Percentiles rank a stretch among this genome's conserved stretches.
phyloP scores from a whole-genome alignment of 2,329 filamentous ascomycete species.

The Mollisiaceae sp. region DNA sequence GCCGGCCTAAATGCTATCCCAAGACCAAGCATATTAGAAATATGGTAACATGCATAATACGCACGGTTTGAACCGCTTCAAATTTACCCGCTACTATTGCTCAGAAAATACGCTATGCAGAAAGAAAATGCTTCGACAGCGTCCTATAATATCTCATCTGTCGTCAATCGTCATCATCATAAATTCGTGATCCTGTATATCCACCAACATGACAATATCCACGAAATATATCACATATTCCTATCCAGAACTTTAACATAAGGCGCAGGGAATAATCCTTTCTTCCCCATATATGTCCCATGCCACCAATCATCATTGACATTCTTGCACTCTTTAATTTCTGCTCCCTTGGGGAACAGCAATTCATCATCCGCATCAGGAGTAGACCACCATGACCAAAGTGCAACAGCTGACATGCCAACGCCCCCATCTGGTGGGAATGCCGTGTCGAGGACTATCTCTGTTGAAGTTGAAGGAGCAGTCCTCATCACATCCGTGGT shows the following conservation, averaged over 20 bases:
- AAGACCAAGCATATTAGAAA: too few relatives aligned
- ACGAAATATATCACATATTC: not conserved
- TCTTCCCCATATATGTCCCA: constrained; percentile 81
- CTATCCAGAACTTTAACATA: constrained; percentile 64
- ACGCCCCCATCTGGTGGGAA: constrained; percentile 80
- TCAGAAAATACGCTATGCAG: too few relatives aligned
- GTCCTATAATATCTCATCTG: not conserved
- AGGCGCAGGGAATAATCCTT: constrained; percentile 79
- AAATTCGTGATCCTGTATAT: not conserved
- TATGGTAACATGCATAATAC: too few relatives aligned
- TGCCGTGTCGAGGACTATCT: constrained; percentile 30
- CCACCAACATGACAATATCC: not conserved
- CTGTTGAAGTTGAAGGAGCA: constrained; percentile 39
- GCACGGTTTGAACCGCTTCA: too few relatives aligned
- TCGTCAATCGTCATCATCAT: constrained; percentile 11
- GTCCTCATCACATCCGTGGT: constrained; percentile 56
- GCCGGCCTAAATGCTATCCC: too few relatives aligned
- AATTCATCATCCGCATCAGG: constrained; percentile 71
- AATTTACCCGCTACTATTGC: too few relatives aligned
- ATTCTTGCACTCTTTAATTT: constrained; percentile 82
- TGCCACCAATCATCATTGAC: constrained; percentile 91
- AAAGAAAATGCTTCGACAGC: too few relatives aligned
- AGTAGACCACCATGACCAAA: constrained; percentile 81
- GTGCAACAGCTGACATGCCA: constrained; percentile 66
- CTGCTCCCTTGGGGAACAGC: constrained; percentile 80